Evolutionary conservation across 2,329 filamentous ascomycete species (phyloP).

Genomic region (Phyllosticta capitalensis): DNA sequence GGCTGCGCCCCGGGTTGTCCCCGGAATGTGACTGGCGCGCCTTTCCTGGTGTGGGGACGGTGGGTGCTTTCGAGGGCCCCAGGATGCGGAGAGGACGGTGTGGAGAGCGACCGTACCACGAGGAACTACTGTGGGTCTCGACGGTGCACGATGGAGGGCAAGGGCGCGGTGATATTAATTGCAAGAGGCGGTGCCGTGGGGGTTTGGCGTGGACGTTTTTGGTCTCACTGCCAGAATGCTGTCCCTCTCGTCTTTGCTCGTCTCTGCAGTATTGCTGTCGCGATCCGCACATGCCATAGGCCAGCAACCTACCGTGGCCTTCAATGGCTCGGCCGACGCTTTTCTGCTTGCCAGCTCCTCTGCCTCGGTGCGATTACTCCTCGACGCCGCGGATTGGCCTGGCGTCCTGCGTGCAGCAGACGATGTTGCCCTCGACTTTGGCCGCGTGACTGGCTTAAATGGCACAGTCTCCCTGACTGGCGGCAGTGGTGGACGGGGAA

Average conservation of each 20-base stretch:
- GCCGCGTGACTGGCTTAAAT: constrained; percentile 58
- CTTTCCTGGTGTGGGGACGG: too few relatives aligned
- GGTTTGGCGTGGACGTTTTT: neutral
- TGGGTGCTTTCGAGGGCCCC: too few relatives aligned
- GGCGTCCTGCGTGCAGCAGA: constrained; percentile 59
- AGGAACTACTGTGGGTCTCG: neutral
- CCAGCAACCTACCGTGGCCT: constrained; percentile 42
- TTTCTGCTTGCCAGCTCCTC: constrained; percentile 22
- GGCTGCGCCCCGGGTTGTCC: neutral
- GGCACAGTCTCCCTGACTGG: constrained; percentile 46
- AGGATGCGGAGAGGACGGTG: neutral
- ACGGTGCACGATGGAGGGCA: neutral
- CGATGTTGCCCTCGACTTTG: constrained; percentile 60
- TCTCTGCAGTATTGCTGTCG: neutral
- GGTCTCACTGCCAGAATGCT: neutral
- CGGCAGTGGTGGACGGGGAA: constrained; percentile 32
- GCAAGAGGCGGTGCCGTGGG: neutral
- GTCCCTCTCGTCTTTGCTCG: neutral
- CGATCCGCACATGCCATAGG: constrained; percentile 31
- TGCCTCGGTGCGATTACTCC: constrained; percentile 22
- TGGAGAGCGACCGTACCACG: neutral
- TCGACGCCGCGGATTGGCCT: constrained; percentile 48
- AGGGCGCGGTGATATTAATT: neutral
- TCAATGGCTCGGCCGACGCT: constrained; percentile 30
- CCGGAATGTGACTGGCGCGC: too few relatives aligned